Conservation (phyloP, 306 rosid species). For the Sicyos edulis region DNA sequence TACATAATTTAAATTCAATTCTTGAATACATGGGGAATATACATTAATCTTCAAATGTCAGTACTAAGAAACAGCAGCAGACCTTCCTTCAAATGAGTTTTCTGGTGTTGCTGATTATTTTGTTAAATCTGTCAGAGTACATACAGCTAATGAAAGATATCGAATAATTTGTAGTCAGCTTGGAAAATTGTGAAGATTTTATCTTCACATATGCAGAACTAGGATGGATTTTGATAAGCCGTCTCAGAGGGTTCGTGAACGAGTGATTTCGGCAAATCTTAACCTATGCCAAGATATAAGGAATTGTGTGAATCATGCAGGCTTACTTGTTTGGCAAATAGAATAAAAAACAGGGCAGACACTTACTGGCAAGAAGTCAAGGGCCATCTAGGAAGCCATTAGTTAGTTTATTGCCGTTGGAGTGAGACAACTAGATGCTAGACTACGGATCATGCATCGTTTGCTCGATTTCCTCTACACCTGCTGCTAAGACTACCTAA, state of each 20-base stretch:
- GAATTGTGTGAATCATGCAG: neutral
- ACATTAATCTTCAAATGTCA: neutral
- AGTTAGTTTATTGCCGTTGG: slow-evolving; percentile 1
- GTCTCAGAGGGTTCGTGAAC: neutral
- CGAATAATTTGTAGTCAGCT: neutral
- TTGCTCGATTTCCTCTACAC: neutral
- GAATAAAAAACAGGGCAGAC: neutral
- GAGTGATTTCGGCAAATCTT: neutral
- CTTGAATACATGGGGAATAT: slow-evolving; percentile 11
- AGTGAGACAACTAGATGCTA: neutral
- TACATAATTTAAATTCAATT: neutral
- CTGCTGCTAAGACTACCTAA: neutral
- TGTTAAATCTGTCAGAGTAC: neutral
- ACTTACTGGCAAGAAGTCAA: slow-evolving; percentile 9
- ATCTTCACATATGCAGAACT: neutral
- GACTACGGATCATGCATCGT: neutral
- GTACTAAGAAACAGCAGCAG: slow-evolving; percentile 11
- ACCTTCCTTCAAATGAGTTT: slow-evolving; percentile 8
- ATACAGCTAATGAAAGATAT: slow-evolving; percentile 1
- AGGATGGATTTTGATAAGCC: slow-evolving; percentile 4
- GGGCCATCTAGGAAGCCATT: neutral
- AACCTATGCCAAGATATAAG: neutral
- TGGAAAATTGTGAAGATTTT: neutral
- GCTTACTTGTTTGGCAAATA: slow-evolving; percentile 1
- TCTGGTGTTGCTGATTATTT: slow-evolving; percentile 20